Base-by-base conservation (phyloP, 345 rosid genomes). In the Salix caprea region DNA sequence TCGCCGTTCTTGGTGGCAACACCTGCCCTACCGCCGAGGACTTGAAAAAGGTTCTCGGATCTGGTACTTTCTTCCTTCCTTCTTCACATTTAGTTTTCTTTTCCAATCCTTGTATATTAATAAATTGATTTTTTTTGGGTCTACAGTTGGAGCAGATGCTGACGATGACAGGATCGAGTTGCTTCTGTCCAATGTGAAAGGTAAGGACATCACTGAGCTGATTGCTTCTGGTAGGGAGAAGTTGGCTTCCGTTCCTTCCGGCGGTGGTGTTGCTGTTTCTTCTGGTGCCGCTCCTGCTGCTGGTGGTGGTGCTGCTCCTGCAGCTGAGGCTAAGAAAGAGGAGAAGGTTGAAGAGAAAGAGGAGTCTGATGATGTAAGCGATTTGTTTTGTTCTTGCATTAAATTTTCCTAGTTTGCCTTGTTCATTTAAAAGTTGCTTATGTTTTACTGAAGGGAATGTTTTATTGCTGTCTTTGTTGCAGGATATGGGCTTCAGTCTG, bases 401-500 rank as follows among this genome's bases (percentile, higher is more conserved):
- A 26, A 16, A 12, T n/a, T 12, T 39, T 2, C 56, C 44, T 2
- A 12, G 4, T 11, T 10, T 28, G 15, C 1, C 21, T 14, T 32
- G 50, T 62, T 77, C 6, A 15, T 30, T 16, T 65, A 74, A 26
- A n/a, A 24, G 13, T 34, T 46, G 44, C 44, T 12, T 10, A 24
- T 16, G 37, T 10, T 2, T 7, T 65, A 4, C 39, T 39, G 2
- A 37, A 32, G 75, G 11, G 67, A 34, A 76, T 69, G 9, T 65
- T 65, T 42, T 24, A 48, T 54, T 36, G 19, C 69, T 1, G 39
- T 15, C 48, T 62, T 76, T 66, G 69, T 14, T 90, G 84, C 91
- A 86, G 94, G 94, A 79, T 65, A 91, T 91, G 97, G 96, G 96
- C 60, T 89, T 93, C 94, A 87, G 97, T 65, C 90, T 93, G 68